phyloP scores from a whole-genome alignment of 495 filamentous ascomycete genomes.

The Achaetomiella virescens region DNA sequence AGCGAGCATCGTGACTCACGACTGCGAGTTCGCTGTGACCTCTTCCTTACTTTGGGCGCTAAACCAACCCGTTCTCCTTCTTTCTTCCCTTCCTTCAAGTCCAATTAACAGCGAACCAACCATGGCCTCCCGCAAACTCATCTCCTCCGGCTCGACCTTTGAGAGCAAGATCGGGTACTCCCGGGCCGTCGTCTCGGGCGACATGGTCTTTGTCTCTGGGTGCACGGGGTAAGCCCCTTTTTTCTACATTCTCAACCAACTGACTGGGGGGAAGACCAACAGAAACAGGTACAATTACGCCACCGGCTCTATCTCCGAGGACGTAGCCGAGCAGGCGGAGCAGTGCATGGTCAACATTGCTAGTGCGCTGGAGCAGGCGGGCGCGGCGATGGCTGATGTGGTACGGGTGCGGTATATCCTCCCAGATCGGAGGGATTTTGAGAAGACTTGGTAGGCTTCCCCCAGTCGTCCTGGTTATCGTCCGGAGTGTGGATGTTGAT shows the following conservation, averaged over 20 bases:
- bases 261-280: neutral
- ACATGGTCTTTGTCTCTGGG: slow-evolving; percentile 36
- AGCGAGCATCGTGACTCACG: neutral
- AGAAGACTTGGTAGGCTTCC: slow-evolving; percentile 16
- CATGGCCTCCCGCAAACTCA: slow-evolving; percentile 25
- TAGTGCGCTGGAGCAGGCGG: slow-evolving; percentile 29
- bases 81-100: neutral
- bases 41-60: neutral
- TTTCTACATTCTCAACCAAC: neutral
- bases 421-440: slow-evolving; percentile 30
- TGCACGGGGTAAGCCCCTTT: slow-evolving; percentile 30
- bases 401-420: slow-evolving; percentile 37
- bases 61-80: neutral
- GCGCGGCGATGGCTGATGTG: slow-evolving; percentile 27
- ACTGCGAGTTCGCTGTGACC: neutral
- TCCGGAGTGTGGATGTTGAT: too few species aligned
- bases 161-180: slow-evolving; percentile 40
- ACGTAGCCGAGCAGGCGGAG: slow-evolving; percentile 32
- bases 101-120: too few species aligned
- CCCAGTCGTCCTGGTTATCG: neutral
- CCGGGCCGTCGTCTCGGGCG: slow-evolving; percentile 33
- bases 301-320: slow-evolving; percentile 24
- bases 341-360: slow-evolving; percentile 32
- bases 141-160: slow-evolving; percentile 36
- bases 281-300: slow-evolving; percentile 34